phyloP scores from a whole-genome alignment of 768 basidiomycete species.

The Phylloporus scabripes region DNA sequence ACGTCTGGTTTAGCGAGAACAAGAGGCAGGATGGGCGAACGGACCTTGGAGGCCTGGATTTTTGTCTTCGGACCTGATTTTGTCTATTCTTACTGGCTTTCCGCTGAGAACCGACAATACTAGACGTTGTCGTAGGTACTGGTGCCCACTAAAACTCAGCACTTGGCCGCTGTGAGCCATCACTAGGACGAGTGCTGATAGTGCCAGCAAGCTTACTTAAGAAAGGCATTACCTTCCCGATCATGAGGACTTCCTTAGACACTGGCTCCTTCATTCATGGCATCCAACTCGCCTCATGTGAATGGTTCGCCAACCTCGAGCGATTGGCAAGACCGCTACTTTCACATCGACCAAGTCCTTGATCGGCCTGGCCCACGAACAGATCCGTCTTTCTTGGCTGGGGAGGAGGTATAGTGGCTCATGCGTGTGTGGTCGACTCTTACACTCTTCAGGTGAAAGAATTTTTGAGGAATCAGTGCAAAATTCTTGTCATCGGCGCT shows the following conservation, averaged over 20 bases:
- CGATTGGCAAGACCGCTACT: slow-evolving; percentile 63
- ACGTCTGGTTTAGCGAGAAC: background rate
- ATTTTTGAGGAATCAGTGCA: slow-evolving; percentile 78
- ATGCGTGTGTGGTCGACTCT: background rate
- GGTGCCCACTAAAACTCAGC: slow-evolving; percentile 72
- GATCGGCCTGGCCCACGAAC: slow-evolving; percentile 87
- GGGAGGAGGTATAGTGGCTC: slow-evolving; percentile 57
- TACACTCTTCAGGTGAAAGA: slow-evolving; percentile 62
- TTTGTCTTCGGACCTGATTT: slow-evolving; percentile 86
- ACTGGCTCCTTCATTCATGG: slow-evolving; percentile 20
- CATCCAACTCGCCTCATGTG: slow-evolving; percentile 15
- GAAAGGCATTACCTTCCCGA: background rate
- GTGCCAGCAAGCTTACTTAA: slow-evolving; percentile 24
- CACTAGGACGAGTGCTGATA: background rate
- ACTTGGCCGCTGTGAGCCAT: slow-evolving; percentile 40
- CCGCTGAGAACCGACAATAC: slow-evolving; percentile 89
- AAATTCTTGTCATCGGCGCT: slow-evolving; percentile 96
- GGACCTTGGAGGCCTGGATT: slow-evolving; percentile 91
- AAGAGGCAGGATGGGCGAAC: slow-evolving; percentile 7
- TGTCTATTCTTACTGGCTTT: slow-evolving; percentile 75
- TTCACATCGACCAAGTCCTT: slow-evolving; percentile 81
- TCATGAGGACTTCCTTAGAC: slow-evolving; percentile 7
- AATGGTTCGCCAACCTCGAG: slow-evolving; percentile 34
- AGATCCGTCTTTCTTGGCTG: slow-evolving; percentile 75
- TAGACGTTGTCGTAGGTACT: slow-evolving; percentile 76